These are phyloP conservation scores for Lasiosphaeria ovina DNA, from an alignment of 495 filamentous ascomycete species.

Conservation along the genomic window DNA sequence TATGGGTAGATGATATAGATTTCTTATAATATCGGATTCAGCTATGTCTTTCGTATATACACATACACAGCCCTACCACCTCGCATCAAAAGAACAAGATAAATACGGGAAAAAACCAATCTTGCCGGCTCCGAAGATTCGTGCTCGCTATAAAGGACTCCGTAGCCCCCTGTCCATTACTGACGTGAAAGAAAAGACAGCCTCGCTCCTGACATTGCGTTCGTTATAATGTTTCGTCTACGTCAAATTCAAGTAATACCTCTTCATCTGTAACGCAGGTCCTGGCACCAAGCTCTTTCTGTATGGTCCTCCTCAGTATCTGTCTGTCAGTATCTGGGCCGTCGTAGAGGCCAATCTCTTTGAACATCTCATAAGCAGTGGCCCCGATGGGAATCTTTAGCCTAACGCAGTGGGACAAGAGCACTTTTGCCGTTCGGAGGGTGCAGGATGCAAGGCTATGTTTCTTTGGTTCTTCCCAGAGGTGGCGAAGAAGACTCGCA, in stretches of 20 bases:
- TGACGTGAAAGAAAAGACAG: no score
- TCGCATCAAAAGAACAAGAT: no score
- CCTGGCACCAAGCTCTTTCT: not conserved
- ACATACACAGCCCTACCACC: no score
- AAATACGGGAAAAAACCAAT: no score
- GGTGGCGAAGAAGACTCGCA: constrained; percentile 15
- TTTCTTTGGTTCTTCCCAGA: constrained; percentile 17
- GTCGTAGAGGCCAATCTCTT: not conserved
- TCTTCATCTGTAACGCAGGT: not conserved
- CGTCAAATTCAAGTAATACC: not conserved
- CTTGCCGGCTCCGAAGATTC: no score
- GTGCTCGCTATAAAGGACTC: no score
- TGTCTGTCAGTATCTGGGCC: not conserved
- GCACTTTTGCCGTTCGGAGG: not conserved
- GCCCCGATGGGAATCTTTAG: not conserved
- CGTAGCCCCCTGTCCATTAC: no score
- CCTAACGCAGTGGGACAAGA: not conserved
- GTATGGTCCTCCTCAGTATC: not conserved
- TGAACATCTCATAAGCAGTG: constrained; percentile 1
- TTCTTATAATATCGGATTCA: no score
- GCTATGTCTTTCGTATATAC: no score
- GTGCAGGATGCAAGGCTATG: not conserved
- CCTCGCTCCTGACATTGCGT: not conserved
- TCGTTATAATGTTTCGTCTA: not conserved
- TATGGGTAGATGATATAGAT: no score